These are phyloP conservation scores for Podospora pseudocomata DNA, from an alignment of 495 filamentous ascomycete genomes.

Conservation along the genomic window DNA sequence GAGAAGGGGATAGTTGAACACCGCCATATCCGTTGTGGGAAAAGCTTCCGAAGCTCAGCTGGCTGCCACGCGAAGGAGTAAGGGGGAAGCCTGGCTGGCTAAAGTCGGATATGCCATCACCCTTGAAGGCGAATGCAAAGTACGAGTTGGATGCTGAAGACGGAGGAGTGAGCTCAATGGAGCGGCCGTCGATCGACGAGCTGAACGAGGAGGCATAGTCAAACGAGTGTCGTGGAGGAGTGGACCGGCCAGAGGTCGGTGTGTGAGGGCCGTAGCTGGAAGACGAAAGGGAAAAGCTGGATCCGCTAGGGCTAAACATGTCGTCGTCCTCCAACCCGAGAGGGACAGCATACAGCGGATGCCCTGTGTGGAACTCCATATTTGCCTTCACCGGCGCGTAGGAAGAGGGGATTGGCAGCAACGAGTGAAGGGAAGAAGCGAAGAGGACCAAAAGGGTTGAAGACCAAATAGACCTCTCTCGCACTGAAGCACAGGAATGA, in stretches of 20 bases:
- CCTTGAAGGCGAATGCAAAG: slow-evolving; percentile 31
- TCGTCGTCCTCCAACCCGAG: slow-evolving; percentile 25
- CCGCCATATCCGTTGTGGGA: slow-evolving; percentile 9
- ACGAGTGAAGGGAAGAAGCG: background rate
- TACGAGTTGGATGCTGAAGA: slow-evolving; percentile 35
- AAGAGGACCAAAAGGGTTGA: background rate
- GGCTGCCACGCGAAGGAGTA: slow-evolving; percentile 23
- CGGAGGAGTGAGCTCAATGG: slow-evolving; percentile 36
- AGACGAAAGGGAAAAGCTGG: slow-evolving; percentile 35
- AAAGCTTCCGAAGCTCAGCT: slow-evolving; percentile 4
- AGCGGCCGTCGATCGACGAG: slow-evolving; percentile 16
- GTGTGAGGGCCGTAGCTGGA: slow-evolving; percentile 39
- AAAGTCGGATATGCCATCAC: slow-evolving; percentile 15
- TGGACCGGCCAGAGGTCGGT: slow-evolving; percentile 37
- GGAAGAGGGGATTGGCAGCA: background rate
- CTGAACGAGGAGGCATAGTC: slow-evolving; percentile 27
- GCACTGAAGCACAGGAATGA: slow-evolving; percentile 21
- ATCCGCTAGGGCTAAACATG: slow-evolving; percentile 26
- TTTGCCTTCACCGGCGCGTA: slow-evolving; percentile 4
- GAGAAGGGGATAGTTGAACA: slow-evolving; percentile 18
- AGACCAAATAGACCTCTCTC: slow-evolving; percentile 16
- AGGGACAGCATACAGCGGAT: slow-evolving; percentile 21
- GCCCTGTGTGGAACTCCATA: slow-evolving; percentile 20
- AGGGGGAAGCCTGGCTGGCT: slow-evolving; percentile 21
- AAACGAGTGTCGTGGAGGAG: slow-evolving; percentile 19